Evolutionary conservation across 2,329 filamentous ascomycete genomes (phyloP).

Genomic region (Epichloe aotearoae): DNA sequence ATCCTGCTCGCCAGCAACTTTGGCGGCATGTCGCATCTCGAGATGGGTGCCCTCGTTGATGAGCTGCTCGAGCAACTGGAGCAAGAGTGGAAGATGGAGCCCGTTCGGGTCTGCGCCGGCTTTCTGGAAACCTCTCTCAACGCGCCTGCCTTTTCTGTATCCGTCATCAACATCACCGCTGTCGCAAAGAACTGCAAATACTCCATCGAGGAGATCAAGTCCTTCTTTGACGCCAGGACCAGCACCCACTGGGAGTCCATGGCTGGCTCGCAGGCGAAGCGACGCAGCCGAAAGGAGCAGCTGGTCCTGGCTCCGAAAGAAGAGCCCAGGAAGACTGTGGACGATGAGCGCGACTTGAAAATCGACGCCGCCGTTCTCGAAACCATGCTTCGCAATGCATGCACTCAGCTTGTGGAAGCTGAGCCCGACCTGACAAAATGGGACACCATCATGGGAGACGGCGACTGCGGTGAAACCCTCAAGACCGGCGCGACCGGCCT

Average conservation of each 20-base stretch:
- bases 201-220: constrained; percentile 40
- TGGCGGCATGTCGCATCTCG: constrained; percentile 43
- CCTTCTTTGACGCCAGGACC: constrained; percentile 51
- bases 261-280: constrained; percentile 29
- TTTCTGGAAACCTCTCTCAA: constrained; percentile 62
- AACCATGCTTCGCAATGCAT: constrained; percentile 41
- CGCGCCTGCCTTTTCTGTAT: constrained; percentile 57
- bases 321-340: constrained; percentile 22
- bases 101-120: constrained; percentile 44
- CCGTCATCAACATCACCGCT: constrained; percentile 45
- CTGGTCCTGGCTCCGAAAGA: constrained; percentile 25
- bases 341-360: constrained; percentile 27
- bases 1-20: constrained; percentile 46
- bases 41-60: constrained; percentile 40
- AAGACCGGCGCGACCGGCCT: constrained; percentile 37
- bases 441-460: constrained; percentile 52
- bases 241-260: constrained; percentile 43
- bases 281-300: constrained; percentile 27
- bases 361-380: constrained; percentile 41
- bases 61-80: constrained; percentile 38
- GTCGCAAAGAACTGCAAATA: constrained; percentile 32
- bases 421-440: constrained; percentile 50
- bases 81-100: constrained; percentile 32
- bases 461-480: constrained; percentile 51
- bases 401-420: constrained; percentile 37